Base-by-base conservation (phyloP, 345 rosid genomes). In the Arabidopsis suecica region DNA sequence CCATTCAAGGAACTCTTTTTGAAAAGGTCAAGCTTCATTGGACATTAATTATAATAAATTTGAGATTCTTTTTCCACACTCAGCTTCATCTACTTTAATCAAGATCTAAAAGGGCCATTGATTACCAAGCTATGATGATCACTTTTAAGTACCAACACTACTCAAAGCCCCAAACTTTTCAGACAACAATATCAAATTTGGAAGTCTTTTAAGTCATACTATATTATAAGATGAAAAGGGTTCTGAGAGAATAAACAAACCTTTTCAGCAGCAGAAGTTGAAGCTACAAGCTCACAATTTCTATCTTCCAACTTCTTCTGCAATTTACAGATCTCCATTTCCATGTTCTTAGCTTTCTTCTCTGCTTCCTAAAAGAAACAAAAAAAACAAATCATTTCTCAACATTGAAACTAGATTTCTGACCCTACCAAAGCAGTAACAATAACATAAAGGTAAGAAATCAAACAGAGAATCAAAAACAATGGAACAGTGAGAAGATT, bases 241-340 rank as follows among this genome's bases (percentile, higher is more conserved):
- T 32, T 14, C 23, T 11, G 48, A 9, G 47, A 49, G 28, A n/a
- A 36, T 3, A 82, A 74, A 37, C 28, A 83, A 77, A 89, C 98
- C 97, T 90, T 87, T 72, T 88, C 92, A 54, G 92, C 83, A 69
- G 86, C 69, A 76, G 88, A 85, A 60, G 91, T 71, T 23, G 97
- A 90, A 78, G 87, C 87, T 61, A 81, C 85, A 65, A 95, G 97
- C 81, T 84, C 82, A 58, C 68, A 81, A 73, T 85, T 76, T 22
- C 84, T 86, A 74, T 85, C 96, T 68, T 90, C 91, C 65, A 95
- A 77, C 48, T 61, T 79, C 79, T 78, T 81, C 80, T 92, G 94
- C 81, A 95, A 78, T 63, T 67, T 79, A 74, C 74, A 68, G 50
- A 82, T 74, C 71, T 90, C 89, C 40, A 81, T 83, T 72, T 89